These are phyloP conservation scores for Tripidium arundinaceum DNA, from an alignment of 202 grass and related monocot genomes.

Conservation along the genomic window DNA sequence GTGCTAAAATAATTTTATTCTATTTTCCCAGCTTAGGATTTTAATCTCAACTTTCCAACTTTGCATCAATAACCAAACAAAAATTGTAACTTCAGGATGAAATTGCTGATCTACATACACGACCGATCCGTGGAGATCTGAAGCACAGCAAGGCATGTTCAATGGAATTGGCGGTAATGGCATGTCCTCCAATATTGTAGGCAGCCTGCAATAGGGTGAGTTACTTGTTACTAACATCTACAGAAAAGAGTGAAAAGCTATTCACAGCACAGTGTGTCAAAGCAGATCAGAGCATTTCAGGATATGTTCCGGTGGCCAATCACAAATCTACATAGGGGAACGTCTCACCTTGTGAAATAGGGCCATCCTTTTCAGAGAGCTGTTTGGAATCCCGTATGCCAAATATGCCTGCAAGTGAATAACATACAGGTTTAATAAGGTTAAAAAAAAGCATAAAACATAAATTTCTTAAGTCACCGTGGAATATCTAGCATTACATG, in stretches of 20 bases:
- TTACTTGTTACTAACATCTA: conserved; percentile 1
- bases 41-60: neutral
- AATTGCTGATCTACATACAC: conserved; percentile 46
- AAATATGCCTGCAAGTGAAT: conserved; percentile 75
- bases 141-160: conserved; percentile 68
- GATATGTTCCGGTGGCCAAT: neutral
- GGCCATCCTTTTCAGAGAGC: conserved; percentile 74
- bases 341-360: conserved; percentile 80
- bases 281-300: neutral
- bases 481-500: conserved; percentile 63
- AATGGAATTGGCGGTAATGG: conserved; percentile 76
- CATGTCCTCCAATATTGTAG: conserved; percentile 80
- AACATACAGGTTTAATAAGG: conserved; percentile 21
- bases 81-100: conserved; percentile 15
- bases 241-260: neutral
- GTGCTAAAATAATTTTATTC: neutral
- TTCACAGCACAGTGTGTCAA: neutral
- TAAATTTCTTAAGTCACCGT: neutral
- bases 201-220: conserved; percentile 60
- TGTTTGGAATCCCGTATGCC: conserved; percentile 70
- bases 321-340: conserved; percentile 11
- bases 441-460: neutral
- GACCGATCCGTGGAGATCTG: conserved; percentile 61
- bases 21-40: neutral
- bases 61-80: neutral